Conservation (phyloP, 495 filamentous ascomycete species). For the Aspergillus campestris region DNA sequence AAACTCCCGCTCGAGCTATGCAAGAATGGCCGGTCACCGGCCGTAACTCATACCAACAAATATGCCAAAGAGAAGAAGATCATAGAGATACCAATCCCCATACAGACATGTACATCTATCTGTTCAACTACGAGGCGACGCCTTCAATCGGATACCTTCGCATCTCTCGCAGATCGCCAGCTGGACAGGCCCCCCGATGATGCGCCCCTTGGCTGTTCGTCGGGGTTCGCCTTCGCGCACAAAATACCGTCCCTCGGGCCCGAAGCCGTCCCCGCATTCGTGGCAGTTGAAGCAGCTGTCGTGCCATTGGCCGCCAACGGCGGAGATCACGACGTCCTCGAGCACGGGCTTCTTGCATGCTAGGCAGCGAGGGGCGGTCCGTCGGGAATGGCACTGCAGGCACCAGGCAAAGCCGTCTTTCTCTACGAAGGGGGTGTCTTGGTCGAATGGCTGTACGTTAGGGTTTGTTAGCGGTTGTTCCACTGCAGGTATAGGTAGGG, state of each 20-base stretch:
- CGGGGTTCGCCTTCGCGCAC: constrained; percentile 48
- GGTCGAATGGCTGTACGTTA: constrained; percentile 58
- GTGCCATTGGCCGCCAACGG: constrained; percentile 91
- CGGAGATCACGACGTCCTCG: constrained; percentile 77
- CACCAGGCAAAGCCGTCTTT: constrained; percentile 99
- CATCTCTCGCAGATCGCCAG: constrained; percentile 55
- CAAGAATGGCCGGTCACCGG: neutral
- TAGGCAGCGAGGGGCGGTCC: constrained; percentile 78
- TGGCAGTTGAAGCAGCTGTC: constrained; percentile 81
- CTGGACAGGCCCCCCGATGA: constrained; percentile 40
- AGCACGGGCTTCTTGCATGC: constrained; percentile 79
- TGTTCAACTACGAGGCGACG: constrained; percentile 16
- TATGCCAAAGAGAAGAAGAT: neutral
- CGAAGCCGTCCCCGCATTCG: constrained; percentile 54
- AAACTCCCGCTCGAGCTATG: too few relatives aligned
- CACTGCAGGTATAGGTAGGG: too few relatives aligned
- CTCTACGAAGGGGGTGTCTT: constrained; percentile 81
- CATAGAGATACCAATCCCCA: neutral
- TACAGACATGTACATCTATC: neutral
- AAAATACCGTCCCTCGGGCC: constrained; percentile 55
- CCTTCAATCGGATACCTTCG: constrained; percentile 56
- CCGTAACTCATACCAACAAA: neutral
- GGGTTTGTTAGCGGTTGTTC: constrained; percentile 8
- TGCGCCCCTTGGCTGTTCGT: constrained; percentile 40
- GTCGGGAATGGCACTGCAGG: constrained; percentile 81